These are phyloP conservation scores for Lentinus brumalis DNA, from an alignment of 768 basidiomycete genomes.

Conservation along the genomic window DNA sequence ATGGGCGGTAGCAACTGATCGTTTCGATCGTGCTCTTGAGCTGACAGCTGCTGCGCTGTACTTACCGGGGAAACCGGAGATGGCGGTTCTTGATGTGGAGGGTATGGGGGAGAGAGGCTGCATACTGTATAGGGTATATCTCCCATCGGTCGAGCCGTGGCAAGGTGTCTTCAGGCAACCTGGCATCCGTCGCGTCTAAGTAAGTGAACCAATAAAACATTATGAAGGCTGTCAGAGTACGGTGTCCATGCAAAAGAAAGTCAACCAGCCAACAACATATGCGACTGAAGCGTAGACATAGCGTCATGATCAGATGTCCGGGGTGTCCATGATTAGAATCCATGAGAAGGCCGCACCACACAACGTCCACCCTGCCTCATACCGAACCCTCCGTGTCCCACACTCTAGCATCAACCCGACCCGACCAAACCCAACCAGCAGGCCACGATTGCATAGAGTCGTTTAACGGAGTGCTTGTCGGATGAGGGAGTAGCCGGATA, in stretches of 20 bases:
- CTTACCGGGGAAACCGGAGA: slow-evolving; percentile 3
- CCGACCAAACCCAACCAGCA: too few species aligned
- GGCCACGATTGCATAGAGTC: background rate
- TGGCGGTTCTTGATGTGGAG: background rate
- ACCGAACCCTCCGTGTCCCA: background rate
- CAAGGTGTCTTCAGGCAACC: background rate
- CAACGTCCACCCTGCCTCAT: slow-evolving; percentile 1
- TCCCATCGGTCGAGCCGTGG: too few species aligned
- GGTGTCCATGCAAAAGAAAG: slow-evolving; percentile 10
- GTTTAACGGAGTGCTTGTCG: slow-evolving; percentile 36
- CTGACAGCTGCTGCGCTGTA: background rate
- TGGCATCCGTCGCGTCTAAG: background rate
- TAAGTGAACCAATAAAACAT: slow-evolving; percentile 11
- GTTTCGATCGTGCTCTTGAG: background rate
- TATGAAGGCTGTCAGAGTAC: slow-evolving; percentile 6
- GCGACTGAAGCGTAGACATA: slow-evolving; percentile 19
- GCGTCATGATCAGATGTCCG: slow-evolving; percentile 18
- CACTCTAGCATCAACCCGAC: background rate
- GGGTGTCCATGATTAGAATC: slow-evolving; percentile 17
- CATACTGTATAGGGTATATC: background rate
- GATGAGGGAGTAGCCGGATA: slow-evolving; percentile 65
- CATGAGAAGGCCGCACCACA: slow-evolving; percentile 14
- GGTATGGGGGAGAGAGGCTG: background rate
- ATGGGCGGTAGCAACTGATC: background rate
- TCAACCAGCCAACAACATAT: slow-evolving; percentile 4